Percentiles rank a stretch among this genome's conserved stretches.
Conservation (phyloP, 2,329 filamentous ascomycete genomes). For the Chaetomium olivaceum region DNA sequence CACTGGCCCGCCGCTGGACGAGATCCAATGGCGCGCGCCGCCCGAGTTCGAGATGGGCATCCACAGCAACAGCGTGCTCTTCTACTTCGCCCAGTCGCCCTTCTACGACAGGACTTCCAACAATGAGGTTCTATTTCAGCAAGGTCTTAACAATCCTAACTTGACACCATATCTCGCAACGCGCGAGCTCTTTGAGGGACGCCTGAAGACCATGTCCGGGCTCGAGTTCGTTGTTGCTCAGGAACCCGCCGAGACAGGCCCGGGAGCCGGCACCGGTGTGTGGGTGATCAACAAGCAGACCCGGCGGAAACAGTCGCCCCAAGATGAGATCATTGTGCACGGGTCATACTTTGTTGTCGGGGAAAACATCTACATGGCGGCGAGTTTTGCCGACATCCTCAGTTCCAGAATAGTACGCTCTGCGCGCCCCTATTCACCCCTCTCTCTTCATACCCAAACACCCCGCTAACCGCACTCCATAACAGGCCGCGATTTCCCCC, state of each 20-base stretch:
- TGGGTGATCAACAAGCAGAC: slow-evolving; percentile 72
- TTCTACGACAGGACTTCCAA: slow-evolving; percentile 70
- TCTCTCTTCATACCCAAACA: not conserved
- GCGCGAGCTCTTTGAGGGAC: slow-evolving; percentile 63
- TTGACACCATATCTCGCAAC: slow-evolving; percentile 61
- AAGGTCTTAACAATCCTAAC: slow-evolving; percentile 61
- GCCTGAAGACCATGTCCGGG: slow-evolving; percentile 64
- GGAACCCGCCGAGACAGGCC: slow-evolving; percentile 63
- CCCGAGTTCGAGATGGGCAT: slow-evolving; percentile 44
- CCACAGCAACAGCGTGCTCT: slow-evolving; percentile 65
- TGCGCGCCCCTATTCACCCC: not conserved
- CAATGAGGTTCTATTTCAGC: slow-evolving; percentile 63
- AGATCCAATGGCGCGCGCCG: slow-evolving; percentile 66
- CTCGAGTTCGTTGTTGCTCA: slow-evolving; percentile 67
- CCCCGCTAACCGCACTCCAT: not conserved
- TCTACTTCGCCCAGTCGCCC: slow-evolving; percentile 67
- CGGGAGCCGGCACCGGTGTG: slow-evolving; percentile 62
- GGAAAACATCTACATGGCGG: slow-evolving; percentile 68
- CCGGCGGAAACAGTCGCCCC: slow-evolving; percentile 54
- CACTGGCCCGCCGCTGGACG: slow-evolving; percentile 59
- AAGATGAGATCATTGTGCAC: slow-evolving; percentile 61
- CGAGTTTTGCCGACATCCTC: slow-evolving; percentile 60
- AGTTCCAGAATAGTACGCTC: slow-evolving; percentile 57
- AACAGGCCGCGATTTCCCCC: slow-evolving; percentile 56
- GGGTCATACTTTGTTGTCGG: slow-evolving; percentile 65